phyloP scores from a whole-genome alignment of 2,329 filamentous ascomycete species.

The Exophiala phaeomuriformis region DNA sequence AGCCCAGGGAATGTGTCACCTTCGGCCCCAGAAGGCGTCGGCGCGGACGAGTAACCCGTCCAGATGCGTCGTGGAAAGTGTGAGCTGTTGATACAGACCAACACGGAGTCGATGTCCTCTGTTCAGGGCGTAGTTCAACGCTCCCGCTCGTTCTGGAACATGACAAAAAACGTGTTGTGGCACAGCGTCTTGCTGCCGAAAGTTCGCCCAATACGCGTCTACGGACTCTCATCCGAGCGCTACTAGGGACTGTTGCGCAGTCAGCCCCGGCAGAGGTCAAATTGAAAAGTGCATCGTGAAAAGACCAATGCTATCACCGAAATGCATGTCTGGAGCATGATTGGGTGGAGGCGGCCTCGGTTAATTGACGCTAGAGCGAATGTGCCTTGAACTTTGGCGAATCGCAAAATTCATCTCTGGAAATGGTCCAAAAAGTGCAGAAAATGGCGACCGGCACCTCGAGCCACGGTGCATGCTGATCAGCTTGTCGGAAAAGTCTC shows the following conservation, averaged over 20 bases:
- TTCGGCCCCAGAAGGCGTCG: too few species aligned
- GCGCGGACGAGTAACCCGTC: too few species aligned
- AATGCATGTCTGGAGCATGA: neutral
- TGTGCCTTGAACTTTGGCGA: slow-evolving; percentile 5
- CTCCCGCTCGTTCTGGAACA: neutral
- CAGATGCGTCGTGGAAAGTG: too few species aligned
- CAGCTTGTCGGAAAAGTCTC: neutral
- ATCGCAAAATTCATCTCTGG: slow-evolving; percentile 12
- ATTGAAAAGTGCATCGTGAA: slow-evolving; percentile 2
- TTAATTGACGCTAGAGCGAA: slow-evolving; percentile 1
- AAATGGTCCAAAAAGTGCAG: slow-evolving; percentile 1
- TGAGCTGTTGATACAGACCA: too few species aligned
- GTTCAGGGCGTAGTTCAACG: neutral
- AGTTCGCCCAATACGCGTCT: neutral
- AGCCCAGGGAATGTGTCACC: too few species aligned
- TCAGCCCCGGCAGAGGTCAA: neutral
- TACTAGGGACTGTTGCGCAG: neutral
- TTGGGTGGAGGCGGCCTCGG: slow-evolving; percentile 7
- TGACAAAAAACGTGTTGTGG: slow-evolving; percentile 1
- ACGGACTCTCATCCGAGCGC: neutral
- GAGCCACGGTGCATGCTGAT: neutral
- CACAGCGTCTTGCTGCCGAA: neutral
- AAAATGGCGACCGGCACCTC: neutral
- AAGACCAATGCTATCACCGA: slow-evolving; percentile 11
- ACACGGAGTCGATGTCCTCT: neutral